phyloP scores from a whole-genome alignment of 1,139 yeast genomes.

The Torulaspora globosa region DNA sequence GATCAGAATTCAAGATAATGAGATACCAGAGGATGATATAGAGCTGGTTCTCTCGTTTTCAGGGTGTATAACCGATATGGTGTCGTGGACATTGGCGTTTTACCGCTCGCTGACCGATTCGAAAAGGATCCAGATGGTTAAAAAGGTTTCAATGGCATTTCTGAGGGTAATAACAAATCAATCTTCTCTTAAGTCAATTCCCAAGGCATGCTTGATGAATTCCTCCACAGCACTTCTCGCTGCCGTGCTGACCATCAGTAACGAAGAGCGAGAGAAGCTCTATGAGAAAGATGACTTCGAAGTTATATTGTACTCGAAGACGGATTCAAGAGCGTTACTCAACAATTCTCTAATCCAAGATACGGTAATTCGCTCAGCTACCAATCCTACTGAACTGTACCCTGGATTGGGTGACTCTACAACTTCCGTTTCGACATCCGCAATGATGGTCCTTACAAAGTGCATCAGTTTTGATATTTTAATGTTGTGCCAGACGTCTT shows the following conservation, averaged over 20 bases:
- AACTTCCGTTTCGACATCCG: conserved; percentile 36
- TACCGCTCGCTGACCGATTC: conserved; percentile 34
- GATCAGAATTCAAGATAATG: conserved; percentile 28
- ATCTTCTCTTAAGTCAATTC: conserved; percentile 25
- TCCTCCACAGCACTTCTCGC: conserved; percentile 35
- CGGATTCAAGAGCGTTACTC: conserved; percentile 43
- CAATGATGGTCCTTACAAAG: conserved; percentile 44
- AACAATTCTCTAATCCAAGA: conserved; percentile 39
- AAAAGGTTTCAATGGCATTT: conserved; percentile 35
- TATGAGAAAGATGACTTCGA: conserved; percentile 34
- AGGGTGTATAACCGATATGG: conserved; percentile 35
- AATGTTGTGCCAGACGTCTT: conserved; percentile 52
- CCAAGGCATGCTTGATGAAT: conserved; percentile 36
- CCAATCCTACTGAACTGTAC: conserved; percentile 33
- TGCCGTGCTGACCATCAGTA: conserved; percentile 31
- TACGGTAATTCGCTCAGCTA: conserved; percentile 41
- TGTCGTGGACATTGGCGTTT: conserved; percentile 38
- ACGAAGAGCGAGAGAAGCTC: conserved; percentile 29
- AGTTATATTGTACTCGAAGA: conserved; percentile 42
- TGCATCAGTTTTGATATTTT: conserved; percentile 55
- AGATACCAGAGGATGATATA: conserved; percentile 34
- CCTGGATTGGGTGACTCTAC: conserved; percentile 34
- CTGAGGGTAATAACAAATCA: conserved; percentile 32
- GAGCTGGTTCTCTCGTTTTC: conserved; percentile 28
- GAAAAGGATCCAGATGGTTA: conserved; percentile 37